Conservation (phyloP, 2,329 filamentous ascomycete genomes). For the Colletotrichum sp. region DNA sequence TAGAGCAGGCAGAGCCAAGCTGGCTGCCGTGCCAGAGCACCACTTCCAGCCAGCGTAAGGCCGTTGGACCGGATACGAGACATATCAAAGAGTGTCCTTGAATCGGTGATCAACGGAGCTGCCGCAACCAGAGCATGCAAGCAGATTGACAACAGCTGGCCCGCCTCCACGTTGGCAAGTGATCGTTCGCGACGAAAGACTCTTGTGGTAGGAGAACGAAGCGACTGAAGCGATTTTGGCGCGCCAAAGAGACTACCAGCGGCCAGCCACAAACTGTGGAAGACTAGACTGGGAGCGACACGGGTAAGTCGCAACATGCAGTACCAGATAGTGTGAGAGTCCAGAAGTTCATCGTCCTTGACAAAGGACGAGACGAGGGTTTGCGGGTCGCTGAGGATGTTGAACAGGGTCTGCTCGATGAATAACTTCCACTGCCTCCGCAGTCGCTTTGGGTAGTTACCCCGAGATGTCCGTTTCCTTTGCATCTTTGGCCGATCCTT, state of each 20-base stretch:
- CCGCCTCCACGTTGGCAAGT: conserved; percentile 55
- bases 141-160: conserved; percentile 62
- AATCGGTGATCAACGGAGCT: conserved; percentile 54
- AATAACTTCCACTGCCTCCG: conserved; percentile 63
- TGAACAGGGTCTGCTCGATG: conserved; percentile 68
- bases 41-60: conserved; percentile 51
- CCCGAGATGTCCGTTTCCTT: conserved; percentile 33
- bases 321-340: conserved; percentile 68
- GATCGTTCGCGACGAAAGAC: conserved; percentile 39
- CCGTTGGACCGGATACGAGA: conserved; percentile 65
- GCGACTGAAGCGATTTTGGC: conserved; percentile 48
- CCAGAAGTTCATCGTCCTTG: conserved; percentile 54
- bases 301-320: conserved; percentile 66
- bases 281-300: conserved; percentile 61
- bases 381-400: conserved; percentile 63
- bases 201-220: conserved; percentile 41
- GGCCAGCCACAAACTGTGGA: conserved; percentile 70
- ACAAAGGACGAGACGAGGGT: conserved; percentile 64
- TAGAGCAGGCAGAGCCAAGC: conserved; percentile 61
- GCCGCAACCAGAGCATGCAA: conserved; percentile 67
- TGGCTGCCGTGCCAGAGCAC: conserved; percentile 51
- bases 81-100: conserved; percentile 59
- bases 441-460: conserved; percentile 32
- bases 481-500: conserved; percentile 29
- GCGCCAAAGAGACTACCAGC: conserved; percentile 63